Conservation (phyloP, 2,329 filamentous ascomycete species). For the Neocucurbitaria cava region DNA sequence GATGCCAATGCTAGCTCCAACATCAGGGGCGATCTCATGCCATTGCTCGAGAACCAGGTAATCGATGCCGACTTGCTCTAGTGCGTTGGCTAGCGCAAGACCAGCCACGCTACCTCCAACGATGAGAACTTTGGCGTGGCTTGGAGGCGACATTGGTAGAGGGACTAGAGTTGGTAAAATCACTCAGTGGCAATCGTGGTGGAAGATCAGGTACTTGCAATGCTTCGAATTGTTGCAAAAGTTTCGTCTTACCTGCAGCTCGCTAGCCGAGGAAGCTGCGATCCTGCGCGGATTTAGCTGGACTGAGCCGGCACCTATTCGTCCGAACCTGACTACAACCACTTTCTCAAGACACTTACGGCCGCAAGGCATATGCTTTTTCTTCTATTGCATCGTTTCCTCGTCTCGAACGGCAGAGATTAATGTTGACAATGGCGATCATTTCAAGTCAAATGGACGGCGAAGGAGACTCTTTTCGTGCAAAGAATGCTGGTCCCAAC, state of each 20-base stretch:
- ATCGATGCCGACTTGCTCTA: constrained; percentile 19
- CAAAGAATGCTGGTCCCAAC: too few relatives aligned
- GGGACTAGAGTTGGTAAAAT: background rate
- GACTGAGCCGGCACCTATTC: background rate
- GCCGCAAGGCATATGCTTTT: too few relatives aligned
- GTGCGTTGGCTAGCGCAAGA: constrained; percentile 14
- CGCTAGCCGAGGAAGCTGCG: too few relatives aligned
- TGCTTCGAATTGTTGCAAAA: background rate
- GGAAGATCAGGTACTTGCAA: background rate
- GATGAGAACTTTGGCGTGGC: constrained; percentile 10
- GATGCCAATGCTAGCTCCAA: constrained; percentile 26
- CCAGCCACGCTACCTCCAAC: constrained; percentile 22
- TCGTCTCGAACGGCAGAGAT: too few relatives aligned
- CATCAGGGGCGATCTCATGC: constrained; percentile 12
- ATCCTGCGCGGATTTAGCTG: too few relatives aligned
- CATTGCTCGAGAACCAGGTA: constrained; percentile 23
- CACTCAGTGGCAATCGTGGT: background rate
- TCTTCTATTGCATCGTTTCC: too few relatives aligned
- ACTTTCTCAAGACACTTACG: too few relatives aligned
- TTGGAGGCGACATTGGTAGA: background rate
- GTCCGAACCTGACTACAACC: background rate
- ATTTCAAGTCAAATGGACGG: too few relatives aligned
- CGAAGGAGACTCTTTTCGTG: too few relatives aligned
- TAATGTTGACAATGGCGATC: too few relatives aligned
- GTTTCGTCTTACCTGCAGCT: background rate